Percentiles rank a stretch among this genome's conserved stretches.
Evolutionary conservation across 1,284 basidiomycete genomes (phyloP).

Genomic region (Apiotrichum gracile): DNA sequence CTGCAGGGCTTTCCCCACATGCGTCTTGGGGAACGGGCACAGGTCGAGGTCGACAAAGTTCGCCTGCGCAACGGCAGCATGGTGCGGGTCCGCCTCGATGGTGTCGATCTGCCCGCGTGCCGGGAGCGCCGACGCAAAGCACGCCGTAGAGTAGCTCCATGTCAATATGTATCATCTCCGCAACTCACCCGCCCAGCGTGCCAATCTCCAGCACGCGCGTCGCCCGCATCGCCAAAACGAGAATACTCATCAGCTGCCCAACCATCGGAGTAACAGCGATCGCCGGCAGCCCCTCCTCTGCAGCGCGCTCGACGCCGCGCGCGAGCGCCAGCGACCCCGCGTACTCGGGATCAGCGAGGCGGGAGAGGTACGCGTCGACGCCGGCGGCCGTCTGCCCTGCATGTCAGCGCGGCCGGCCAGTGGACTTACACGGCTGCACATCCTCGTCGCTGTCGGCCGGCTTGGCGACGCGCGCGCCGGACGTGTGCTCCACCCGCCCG

Average conservation of each 20-base stretch:
- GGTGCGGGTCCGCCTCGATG: conserved; percentile 27
- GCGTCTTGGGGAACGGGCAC: conserved; percentile 37
- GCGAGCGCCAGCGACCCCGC: conserved; percentile 20
- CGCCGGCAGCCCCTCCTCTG: conserved; percentile 28
- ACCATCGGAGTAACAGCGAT: conserved; percentile 23
- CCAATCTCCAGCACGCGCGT: conserved; percentile 40
- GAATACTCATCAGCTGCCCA: conserved; percentile 36
- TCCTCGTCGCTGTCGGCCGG: neutral
- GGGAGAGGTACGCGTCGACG: conserved; percentile 29
- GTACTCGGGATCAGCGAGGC: conserved; percentile 20
- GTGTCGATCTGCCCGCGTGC: conserved; percentile 39
- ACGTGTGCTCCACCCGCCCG: neutral
- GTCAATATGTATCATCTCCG: neutral
- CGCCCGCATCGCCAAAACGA: conserved; percentile 28
- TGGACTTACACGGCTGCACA: conserved; percentile 1
- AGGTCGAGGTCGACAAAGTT: conserved; percentile 38
- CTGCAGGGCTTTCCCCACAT: conserved; percentile 31
- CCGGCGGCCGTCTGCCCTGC: conserved; percentile 14
- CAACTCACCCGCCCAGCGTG: conserved; percentile 36
- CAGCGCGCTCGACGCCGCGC: conserved; percentile 16
- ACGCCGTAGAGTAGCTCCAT: conserved; percentile 33
- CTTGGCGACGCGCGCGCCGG: neutral
- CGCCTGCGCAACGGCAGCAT: conserved; percentile 32
- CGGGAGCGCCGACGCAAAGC: conserved; percentile 32
- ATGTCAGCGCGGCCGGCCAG: neutral